Conservation (phyloP, 768 basidiomycete species). For the Serendipita vermifera region DNA sequence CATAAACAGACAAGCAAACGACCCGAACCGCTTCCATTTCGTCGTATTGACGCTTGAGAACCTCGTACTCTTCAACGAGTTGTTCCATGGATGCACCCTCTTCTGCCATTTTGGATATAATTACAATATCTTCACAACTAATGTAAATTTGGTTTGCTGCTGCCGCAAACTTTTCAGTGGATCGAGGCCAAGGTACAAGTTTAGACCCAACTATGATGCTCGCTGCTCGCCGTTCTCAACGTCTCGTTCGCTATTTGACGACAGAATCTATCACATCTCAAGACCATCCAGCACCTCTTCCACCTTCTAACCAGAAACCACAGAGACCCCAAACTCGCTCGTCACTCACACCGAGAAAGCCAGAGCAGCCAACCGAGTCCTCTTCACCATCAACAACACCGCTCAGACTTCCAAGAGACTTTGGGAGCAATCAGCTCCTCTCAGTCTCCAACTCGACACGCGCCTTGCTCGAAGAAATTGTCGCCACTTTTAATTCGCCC, state of each 20-base stretch:
- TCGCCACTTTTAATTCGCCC: slow-evolving; percentile 71
- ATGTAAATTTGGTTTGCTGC: background rate
- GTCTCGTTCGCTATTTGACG: slow-evolving; percentile 5
- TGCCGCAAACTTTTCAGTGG: too few species aligned
- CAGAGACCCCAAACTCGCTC: background rate
- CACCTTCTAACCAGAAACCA: background rate
- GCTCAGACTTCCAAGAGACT: slow-evolving; percentile 20
- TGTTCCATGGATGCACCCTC: too few species aligned
- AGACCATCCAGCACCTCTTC: slow-evolving; percentile 4
- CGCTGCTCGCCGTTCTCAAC: background rate
- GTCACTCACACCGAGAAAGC: slow-evolving; percentile 5
- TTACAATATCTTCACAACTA: background rate
- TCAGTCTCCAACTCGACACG: slow-evolving; percentile 69
- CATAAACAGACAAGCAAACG: background rate
- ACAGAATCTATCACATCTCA: background rate
- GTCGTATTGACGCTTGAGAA: background rate
- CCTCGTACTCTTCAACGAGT: background rate
- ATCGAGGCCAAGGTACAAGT: too few species aligned
- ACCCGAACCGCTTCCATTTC: slow-evolving; percentile 2
- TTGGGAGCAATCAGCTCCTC: slow-evolving; percentile 72
- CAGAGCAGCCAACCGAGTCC: background rate
- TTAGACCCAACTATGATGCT: background rate
- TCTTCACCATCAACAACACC: slow-evolving; percentile 1
- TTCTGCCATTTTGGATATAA: background rate
- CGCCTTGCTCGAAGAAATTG: slow-evolving; percentile 65